A percentile compares a stretch with the other conserved stretches of the same genome.
phyloP scores from a whole-genome alignment of 208 protist species.

The Acanthamoeba rhysodes region DNA sequence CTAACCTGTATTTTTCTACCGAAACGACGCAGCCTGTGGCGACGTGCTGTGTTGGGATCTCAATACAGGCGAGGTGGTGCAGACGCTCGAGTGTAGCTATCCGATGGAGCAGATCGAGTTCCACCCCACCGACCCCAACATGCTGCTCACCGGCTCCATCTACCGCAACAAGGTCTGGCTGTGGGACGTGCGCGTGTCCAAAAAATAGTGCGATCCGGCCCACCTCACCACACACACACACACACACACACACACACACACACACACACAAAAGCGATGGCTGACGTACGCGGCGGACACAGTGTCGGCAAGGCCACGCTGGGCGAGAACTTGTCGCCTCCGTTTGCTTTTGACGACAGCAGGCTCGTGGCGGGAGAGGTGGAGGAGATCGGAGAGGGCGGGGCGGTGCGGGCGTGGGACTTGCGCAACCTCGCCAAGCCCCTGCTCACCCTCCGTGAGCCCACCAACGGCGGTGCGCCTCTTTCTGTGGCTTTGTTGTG shows the following conservation, averaged over 20 bases:
- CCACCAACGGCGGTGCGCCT: background rate
- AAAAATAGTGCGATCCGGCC: background rate
- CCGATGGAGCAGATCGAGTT: background rate
- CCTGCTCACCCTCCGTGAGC: background rate
- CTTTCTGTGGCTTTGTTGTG: too few species aligned
- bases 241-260: too few species aligned
- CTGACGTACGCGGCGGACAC: background rate
- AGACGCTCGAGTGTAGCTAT: background rate
- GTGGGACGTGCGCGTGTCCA: conserved; percentile 2
- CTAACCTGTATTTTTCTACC: too few species aligned
- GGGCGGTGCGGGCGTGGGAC: background rate
- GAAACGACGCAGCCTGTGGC: background rate
- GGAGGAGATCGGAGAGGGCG: conserved; percentile 11
- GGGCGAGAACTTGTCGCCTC: background rate
- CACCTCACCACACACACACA: background rate
- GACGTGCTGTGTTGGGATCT: conserved; percentile 7
- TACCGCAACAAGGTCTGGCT: background rate
- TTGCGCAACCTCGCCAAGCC: conserved; percentile 5
- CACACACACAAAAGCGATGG: background rate
- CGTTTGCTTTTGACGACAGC: background rate
- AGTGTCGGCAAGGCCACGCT: background rate
- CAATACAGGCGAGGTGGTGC: background rate
- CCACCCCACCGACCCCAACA: background rate
- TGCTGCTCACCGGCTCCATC: conserved; percentile 18
- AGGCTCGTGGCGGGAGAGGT: conserved; percentile 1